Percentiles rank a stretch among this genome's conserved stretches.
Evolutionary conservation across 257 asterid species (phyloP).

Genomic region (Nicotiana sylvestris): DNA sequence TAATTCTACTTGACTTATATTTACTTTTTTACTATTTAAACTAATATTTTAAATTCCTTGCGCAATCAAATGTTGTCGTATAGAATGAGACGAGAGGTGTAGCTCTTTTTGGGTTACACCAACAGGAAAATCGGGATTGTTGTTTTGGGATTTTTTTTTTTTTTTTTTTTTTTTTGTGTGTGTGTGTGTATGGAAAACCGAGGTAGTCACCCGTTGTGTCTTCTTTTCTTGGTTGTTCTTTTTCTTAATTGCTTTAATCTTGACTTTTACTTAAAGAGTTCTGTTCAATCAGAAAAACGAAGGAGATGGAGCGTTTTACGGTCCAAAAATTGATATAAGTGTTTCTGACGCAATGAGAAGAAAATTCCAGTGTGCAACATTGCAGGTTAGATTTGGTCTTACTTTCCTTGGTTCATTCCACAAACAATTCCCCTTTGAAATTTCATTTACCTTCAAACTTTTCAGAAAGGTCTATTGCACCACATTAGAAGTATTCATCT

Average conservation of each 20-base stretch:
- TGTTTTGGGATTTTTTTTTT: too few relatives aligned
- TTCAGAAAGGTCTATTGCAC: neutral
- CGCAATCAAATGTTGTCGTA: neutral
- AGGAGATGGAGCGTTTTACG: constrained; percentile 97
- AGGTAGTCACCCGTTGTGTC: neutral
- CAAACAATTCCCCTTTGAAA: neutral
- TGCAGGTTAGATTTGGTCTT: constrained; percentile 60
- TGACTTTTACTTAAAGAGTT: constrained; percentile 22
- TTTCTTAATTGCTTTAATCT: constrained; percentile 14
- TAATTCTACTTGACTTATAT: neutral
- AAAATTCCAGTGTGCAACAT: constrained; percentile 90
- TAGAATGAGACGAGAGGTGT: neutral
- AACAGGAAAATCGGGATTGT: neutral
- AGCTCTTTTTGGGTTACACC: neutral
- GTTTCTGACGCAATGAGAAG: constrained; percentile 92
- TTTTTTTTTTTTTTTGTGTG: too few relatives aligned
- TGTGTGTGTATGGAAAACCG: neutral
- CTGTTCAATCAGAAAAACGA: constrained; percentile 60
- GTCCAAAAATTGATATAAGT: constrained; percentile 82
- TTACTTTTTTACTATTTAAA: neutral
- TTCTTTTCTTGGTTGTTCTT: neutral
- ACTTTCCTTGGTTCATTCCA: constrained; percentile 1
- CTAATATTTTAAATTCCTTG: neutral
- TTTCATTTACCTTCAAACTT: constrained; percentile 24
- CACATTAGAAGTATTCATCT: neutral